phyloP scores from a whole-genome alignment of 1,284 basidiomycete genomes.

The Malassezia restricta region DNA sequence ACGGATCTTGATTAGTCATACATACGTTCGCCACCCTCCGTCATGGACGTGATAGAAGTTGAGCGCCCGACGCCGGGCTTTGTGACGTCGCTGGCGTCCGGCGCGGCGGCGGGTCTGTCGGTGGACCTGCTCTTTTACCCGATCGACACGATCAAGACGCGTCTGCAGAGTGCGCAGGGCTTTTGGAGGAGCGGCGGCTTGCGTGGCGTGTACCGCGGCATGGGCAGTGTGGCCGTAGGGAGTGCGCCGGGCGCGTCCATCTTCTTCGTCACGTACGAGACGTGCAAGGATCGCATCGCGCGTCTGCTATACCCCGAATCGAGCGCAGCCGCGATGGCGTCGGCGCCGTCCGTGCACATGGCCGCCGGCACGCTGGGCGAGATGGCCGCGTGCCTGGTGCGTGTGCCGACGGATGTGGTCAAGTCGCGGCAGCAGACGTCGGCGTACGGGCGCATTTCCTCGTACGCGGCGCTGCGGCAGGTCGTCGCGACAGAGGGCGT shows the following conservation, averaged over 20 bases:
- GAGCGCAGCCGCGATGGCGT: slow-evolving; percentile 14
- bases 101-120: slow-evolving; percentile 36
- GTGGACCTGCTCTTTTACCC: slow-evolving; percentile 85
- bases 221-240: slow-evolving; percentile 88
- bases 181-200: slow-evolving; percentile 80
- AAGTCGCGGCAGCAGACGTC: slow-evolving; percentile 72
- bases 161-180: slow-evolving; percentile 75
- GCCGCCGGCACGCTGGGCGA: slow-evolving; percentile 45
- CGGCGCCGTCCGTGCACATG: slow-evolving; percentile 46
- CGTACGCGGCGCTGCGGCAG: slow-evolving; percentile 49
- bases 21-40: background rate
- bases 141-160: slow-evolving; percentile 90
- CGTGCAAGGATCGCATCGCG: slow-evolving; percentile 57
- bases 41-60: slow-evolving; percentile 1
- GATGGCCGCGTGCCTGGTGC: slow-evolving; percentile 69
- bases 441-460: slow-evolving; percentile 55
- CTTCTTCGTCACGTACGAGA: slow-evolving; percentile 92
- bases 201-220: slow-evolving; percentile 78
- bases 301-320: slow-evolving; percentile 10
- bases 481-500: slow-evolving; percentile 56
- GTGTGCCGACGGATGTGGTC: slow-evolving; percentile 87
- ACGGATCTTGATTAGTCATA: slow-evolving; percentile 14
- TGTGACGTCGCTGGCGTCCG: slow-evolving; percentile 22
- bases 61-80: slow-evolving; percentile 5
- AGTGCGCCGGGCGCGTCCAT: slow-evolving; percentile 84